Evolutionary conservation across 2,329 filamentous ascomycete species (phyloP).

Genomic region (Ascochyta fabae): DNA sequence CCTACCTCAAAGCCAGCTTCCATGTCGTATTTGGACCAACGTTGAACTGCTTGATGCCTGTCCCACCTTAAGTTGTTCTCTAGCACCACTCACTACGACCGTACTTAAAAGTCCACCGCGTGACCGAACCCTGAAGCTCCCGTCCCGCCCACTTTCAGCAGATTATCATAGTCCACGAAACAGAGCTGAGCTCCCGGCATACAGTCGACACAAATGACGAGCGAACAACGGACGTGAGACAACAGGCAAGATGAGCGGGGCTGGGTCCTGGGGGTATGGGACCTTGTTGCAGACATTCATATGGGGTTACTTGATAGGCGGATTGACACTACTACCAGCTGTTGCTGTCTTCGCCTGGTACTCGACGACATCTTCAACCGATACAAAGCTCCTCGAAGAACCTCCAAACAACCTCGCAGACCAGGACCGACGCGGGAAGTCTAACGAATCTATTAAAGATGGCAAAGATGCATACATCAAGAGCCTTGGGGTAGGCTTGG

Average conservation of each 20-base stretch:
- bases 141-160: neutral
- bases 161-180: neutral
- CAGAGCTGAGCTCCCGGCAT: neutral
- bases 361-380: conserved; percentile 25
- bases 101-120: conserved; percentile 10
- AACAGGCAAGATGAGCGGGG: conserved; percentile 33
- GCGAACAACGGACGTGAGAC: conserved; percentile 19
- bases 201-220: conserved; percentile 21
- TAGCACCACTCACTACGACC: conserved; percentile 20
- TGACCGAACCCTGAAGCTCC: conserved; percentile 9
- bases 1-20: neutral
- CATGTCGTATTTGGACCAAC: neutral
- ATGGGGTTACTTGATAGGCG: conserved; percentile 36
- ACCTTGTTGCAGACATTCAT: conserved; percentile 34
- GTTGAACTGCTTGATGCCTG: neutral
- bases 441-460: conserved; percentile 19
- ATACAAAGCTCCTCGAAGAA: conserved; percentile 13
- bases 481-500: conserved; percentile 28
- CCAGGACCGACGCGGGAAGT: conserved; percentile 16
- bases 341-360: conserved; percentile 28
- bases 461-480: conserved; percentile 19
- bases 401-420: conserved; percentile 11
- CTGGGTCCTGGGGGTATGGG: conserved; percentile 33
- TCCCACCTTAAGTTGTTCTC: conserved; percentile 2
- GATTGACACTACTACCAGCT: conserved; percentile 30